phyloP scores from a whole-genome alignment of 2,329 filamentous ascomycete genomes.

The Colletotrichum graminicola region DNA sequence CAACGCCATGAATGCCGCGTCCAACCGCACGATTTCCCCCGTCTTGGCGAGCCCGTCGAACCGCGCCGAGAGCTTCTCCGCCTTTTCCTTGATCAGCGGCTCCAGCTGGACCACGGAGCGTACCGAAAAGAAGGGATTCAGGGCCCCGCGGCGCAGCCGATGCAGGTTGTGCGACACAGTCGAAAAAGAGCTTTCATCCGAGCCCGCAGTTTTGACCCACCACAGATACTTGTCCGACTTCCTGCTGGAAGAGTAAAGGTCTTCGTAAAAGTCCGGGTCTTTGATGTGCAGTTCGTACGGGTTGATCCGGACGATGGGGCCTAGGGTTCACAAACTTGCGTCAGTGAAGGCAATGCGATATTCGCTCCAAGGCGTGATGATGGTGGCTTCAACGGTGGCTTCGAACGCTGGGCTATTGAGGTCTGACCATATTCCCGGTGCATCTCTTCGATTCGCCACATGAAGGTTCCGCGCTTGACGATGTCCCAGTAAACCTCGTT shows the following conservation, averaged over 20 bases:
- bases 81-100: constrained; percentile 51
- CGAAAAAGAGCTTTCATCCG: constrained; percentile 45
- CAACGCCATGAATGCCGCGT: constrained; percentile 46
- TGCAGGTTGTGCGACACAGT: constrained; percentile 57
- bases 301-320: constrained; percentile 51
- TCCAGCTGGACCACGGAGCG: constrained; percentile 52
- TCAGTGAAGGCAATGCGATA: not conserved
- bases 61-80: constrained; percentile 47
- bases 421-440: constrained; percentile 50
- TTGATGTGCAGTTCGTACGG: constrained; percentile 48
- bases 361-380: not conserved
- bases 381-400: not conserved
- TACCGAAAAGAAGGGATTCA: constrained; percentile 60
- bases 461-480: constrained; percentile 48
- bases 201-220: constrained; percentile 40
- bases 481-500: constrained; percentile 54
- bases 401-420: not conserved
- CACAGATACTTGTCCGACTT: constrained; percentile 42
- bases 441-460: constrained; percentile 51
- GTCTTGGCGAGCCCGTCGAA: constrained; percentile 47
- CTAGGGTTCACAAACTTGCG: constrained; percentile 5
- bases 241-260: constrained; percentile 45
- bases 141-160: constrained; percentile 53
- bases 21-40: constrained; percentile 41
- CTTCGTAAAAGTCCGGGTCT: constrained; percentile 48